Percentiles rank a stretch among this genome's conserved stretches.
phyloP scores from a whole-genome alignment of 805 yeast species.

The Lipomyces japonicus region DNA sequence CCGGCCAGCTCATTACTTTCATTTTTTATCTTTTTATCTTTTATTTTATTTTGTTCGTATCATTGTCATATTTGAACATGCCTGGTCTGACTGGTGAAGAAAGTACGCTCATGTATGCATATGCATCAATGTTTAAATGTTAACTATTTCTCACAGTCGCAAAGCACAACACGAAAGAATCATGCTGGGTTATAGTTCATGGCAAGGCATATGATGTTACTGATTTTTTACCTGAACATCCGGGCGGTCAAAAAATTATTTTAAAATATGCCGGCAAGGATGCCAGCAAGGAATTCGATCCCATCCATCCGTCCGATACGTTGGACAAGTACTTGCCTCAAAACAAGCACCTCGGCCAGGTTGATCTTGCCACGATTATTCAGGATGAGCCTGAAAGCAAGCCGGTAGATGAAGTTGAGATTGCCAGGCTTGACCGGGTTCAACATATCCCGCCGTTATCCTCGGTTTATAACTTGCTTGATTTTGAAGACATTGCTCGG shows the following conservation, averaged over 20 bases:
- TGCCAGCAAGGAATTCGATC: slow-evolving; percentile 80
- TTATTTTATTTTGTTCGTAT: no score
- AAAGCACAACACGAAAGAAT: slow-evolving; percentile 55
- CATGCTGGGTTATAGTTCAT: slow-evolving; percentile 83
- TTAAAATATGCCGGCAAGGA: slow-evolving; percentile 64
- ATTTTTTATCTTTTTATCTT: no score
- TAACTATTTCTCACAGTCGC: slow-evolving; percentile 35
- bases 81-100: neutral
- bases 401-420: slow-evolving; percentile 42
- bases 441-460: slow-evolving; percentile 63
- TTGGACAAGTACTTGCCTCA: slow-evolving; percentile 57
- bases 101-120: neutral
- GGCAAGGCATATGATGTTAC: slow-evolving; percentile 77
- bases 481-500: slow-evolving; percentile 83
- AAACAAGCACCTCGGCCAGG: slow-evolving; percentile 60
- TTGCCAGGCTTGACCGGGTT: slow-evolving; percentile 42
- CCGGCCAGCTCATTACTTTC: no score
- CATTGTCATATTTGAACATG: no score
- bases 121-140: neutral
- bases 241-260: slow-evolving; percentile 58
- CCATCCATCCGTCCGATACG: slow-evolving; percentile 88
- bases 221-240: slow-evolving; percentile 54
- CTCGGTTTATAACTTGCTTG: slow-evolving; percentile 71
- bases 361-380: slow-evolving; percentile 34
- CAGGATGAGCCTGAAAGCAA: slow-evolving; percentile 23